Base-by-base conservation (phyloP, 2,329 filamentous ascomycete genomes). In the Neophaeococcomyces aloes region DNA sequence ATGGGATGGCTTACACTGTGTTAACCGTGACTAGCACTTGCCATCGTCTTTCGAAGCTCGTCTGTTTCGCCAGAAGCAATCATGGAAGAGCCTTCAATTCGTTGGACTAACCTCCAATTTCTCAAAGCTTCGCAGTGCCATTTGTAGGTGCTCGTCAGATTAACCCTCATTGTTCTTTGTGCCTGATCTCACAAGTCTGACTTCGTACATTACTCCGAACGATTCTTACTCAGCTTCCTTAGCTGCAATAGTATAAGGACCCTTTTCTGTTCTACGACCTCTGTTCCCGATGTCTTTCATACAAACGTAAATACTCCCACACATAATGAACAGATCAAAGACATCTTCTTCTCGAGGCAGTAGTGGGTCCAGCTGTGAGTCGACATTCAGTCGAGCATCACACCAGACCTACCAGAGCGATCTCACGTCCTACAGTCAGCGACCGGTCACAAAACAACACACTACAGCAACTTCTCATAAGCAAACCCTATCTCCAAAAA, bases 341-440 rank as follows among this genome's bases (percentile, higher is more conserved):
- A 25, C 39, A 4, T 42, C 39, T 3, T 50, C 49, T 43, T 45
- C 42, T 19, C 46, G 42, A 7, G 45, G 45, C 41, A 48, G 47
- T 33, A 54, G 48, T 36, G 33, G 43, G 10, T 53, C 39, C 2
- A 42, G 42, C 31, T 46, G 39, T 31, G 39, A 42, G 15, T 42
- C 39, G 39, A 42, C 39, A 7, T 43, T 37, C 19, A 47, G 45
- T 31, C 23, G 27, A 8, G 27, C 39, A 23, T 54, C 52, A 10
- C 43, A 45, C 25, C 48, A 48, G 19, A 50, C 49, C n/a, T 50
- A 53, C 36, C 44, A 49, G 31, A 55, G 51, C 19, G 49, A 47
- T 34, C 35, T 45, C 27, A 55, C 53, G 13, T 53, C 51, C n/a
- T 52, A 48, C 35, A 48, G 43, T 42, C 47, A 51, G 14, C 50